Conservation (phyloP, 805 yeast species). For the Lipomyces sp. region DNA sequence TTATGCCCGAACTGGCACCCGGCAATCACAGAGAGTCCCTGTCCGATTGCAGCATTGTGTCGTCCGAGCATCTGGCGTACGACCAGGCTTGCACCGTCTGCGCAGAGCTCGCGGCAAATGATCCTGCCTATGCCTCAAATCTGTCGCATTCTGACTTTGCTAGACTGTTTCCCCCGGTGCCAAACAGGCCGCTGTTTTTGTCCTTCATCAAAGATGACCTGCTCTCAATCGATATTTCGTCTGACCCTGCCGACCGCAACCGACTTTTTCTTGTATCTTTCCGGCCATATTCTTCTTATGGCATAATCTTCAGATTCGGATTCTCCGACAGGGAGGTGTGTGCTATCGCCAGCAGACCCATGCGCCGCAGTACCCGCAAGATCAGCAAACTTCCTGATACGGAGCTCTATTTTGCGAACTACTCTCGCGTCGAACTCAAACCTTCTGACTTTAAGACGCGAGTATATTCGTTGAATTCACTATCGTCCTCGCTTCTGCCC, state of each 20-base stretch:
- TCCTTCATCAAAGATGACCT: neutral
- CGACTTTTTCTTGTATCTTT: conserved; percentile 11
- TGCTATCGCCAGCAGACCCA: neutral
- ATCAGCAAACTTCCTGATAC: neutral
- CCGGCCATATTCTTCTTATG: neutral
- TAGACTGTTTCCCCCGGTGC: conserved; percentile 5
- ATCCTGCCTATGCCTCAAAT: neutral
- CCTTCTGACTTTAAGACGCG: conserved; percentile 6
- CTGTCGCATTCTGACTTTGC: conserved; percentile 6
- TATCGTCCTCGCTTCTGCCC: conserved; percentile 1
- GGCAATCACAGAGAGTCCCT: neutral
- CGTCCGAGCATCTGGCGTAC: neutral
- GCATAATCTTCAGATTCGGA: neutral
- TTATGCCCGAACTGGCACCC: neutral
- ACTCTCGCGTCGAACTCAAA: conserved; percentile 6
- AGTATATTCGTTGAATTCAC: neutral
- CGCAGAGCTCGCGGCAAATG: conserved; percentile 1
- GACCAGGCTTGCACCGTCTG: neutral
- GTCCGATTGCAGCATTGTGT: neutral
- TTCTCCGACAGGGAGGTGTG: conserved; percentile 3
- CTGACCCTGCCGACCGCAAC: conserved; percentile 2
- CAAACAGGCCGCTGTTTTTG: conserved; percentile 9
- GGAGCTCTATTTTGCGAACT: neutral
- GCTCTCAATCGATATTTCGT: conserved; percentile 7
- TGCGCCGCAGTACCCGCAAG: conserved; percentile 1